Evolutionary conservation across 805 yeast species (phyloP).

Genomic region (Candida tammaniensis): DNA sequence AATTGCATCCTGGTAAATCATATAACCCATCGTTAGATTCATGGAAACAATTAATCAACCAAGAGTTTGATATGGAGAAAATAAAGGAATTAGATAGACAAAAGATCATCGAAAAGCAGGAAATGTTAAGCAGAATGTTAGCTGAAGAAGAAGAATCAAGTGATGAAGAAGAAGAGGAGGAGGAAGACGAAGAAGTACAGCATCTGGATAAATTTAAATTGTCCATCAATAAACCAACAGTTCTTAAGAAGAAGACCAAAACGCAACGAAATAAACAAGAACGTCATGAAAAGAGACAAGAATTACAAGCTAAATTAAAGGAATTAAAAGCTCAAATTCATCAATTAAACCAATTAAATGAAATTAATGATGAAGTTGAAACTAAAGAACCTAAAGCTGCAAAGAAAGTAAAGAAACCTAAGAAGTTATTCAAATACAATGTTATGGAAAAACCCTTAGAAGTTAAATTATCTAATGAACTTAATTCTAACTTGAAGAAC

Average conservation of each 20-base stretch:
- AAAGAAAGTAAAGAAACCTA: conserved; percentile 24
- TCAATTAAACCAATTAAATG: conserved; percentile 49
- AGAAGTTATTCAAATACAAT: conserved; percentile 43
- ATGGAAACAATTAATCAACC: conserved; percentile 71
- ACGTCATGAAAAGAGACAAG: conserved; percentile 56
- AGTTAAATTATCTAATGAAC: conserved; percentile 84
- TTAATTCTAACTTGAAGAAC: conserved; percentile 78
- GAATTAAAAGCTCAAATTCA: conserved; percentile 57
- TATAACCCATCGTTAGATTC: conserved; percentile 84
- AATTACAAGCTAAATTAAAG: conserved; percentile 55
- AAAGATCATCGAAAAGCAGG: conserved; percentile 59
- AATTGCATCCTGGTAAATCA: conserved; percentile 78
- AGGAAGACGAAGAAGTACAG: conserved; percentile 25
- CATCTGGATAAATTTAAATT: conserved; percentile 40
- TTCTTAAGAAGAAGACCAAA: conserved; percentile 69
- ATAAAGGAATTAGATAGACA: conserved; percentile 63
- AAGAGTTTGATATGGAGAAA: conserved; percentile 66
- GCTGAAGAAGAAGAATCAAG: conserved; percentile 44
- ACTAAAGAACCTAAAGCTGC: conserved; percentile 17
- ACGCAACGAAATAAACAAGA: conserved; percentile 71
- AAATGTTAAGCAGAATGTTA: conserved; percentile 63
- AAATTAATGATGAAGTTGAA: conserved; percentile 15
- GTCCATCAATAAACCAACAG: conserved; percentile 72
- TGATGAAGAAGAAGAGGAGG: conserved; percentile 38
- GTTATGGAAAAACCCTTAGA: conserved; percentile 49